Base-by-base conservation (phyloP, 306 rosid genomes). In the Acacia acuminata region DNA sequence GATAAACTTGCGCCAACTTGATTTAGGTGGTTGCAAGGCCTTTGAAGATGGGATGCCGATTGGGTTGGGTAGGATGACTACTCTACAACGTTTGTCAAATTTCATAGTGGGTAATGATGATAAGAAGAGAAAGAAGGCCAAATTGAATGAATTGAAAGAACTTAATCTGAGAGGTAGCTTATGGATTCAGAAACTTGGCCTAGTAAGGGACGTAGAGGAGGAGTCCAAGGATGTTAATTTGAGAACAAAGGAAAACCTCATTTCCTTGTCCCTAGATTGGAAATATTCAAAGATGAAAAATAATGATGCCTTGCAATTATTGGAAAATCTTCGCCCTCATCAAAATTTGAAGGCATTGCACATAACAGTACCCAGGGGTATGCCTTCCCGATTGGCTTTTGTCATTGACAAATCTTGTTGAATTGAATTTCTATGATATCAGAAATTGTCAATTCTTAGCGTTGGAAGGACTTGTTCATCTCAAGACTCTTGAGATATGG, bases 401-500 rank as follows among this genome's bases (percentile, higher is more conserved):
- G 38, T 34, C 38, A 34, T 34, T 0, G 4, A 34, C 5, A 34
- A 34, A 34, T 34, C 38, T 34, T 34, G 38, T 34, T 4, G 38
- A 3, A 4, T 34, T 34, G 38, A 34, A 0, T 0, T 34, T 34
- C 38, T 34, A 0, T 34, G 0, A 0, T 34, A 34, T 34, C 0
- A 34, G 0, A 34, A 34, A 34, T 34, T 34, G 38, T 34, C 38
- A 34, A 34, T 34, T 4, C 38, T 34, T 34, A 4, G 38, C 38
- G 5, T 4, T 34, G 5, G 38, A 34, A 34, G 38, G 38, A 34
- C 6, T 34, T 34, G 5, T 34, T 34, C 3, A 3, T 34, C 38
- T 34, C 38, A 34, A 34, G 38, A 34, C 5, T 34, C 38, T 34
- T 34, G 0, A 2, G 34, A 32, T 56, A 19, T 0, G 0, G 0